phyloP scores from a whole-genome alignment of 768 basidiomycete species.

The Suillus variegatus region DNA sequence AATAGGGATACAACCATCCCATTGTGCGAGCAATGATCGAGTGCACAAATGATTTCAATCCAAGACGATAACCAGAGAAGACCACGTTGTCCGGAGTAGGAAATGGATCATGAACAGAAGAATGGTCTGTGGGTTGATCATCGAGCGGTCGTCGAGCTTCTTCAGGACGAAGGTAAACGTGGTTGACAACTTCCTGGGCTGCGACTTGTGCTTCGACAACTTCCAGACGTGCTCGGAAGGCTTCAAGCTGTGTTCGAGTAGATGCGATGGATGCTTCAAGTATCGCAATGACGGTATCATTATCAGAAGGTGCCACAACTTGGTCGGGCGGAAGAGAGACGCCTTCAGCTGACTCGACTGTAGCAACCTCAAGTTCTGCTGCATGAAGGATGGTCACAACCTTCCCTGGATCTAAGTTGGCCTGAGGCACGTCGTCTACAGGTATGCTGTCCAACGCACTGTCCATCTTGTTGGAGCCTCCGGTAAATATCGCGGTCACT shows the following conservation, averaged over 20 bases:
- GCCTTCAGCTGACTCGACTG: neutral
- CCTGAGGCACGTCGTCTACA: neutral
- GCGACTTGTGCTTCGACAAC: constrained; percentile 24
- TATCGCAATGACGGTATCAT: constrained; percentile 15
- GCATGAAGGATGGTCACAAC: neutral
- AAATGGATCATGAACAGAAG: neutral
- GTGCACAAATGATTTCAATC: constrained; percentile 15
- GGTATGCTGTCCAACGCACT: neutral
- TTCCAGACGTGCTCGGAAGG: constrained; percentile 29
- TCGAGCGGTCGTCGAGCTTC: neutral
- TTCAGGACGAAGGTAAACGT: neutral
- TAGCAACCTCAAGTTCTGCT: neutral
- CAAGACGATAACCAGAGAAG: constrained; percentile 7
- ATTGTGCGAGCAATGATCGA: constrained; percentile 18
- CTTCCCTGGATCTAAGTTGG: neutral
- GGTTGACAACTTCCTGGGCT: constrained; percentile 15
- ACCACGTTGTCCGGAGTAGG: neutral
- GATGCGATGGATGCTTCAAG: constrained; percentile 26
- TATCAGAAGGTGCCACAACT: neutral
- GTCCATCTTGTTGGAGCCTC: constrained; percentile 4
- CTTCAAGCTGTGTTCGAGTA: constrained; percentile 28
- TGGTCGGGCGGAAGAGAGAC: neutral
- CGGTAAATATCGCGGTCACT: constrained; percentile 34
- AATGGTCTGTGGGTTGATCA: neutral
- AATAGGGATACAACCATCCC: constrained; percentile 27